These are phyloP conservation scores for Lentinus polychrous DNA, from an alignment of 1,284 basidiomycete genomes.

Conservation along the genomic window DNA sequence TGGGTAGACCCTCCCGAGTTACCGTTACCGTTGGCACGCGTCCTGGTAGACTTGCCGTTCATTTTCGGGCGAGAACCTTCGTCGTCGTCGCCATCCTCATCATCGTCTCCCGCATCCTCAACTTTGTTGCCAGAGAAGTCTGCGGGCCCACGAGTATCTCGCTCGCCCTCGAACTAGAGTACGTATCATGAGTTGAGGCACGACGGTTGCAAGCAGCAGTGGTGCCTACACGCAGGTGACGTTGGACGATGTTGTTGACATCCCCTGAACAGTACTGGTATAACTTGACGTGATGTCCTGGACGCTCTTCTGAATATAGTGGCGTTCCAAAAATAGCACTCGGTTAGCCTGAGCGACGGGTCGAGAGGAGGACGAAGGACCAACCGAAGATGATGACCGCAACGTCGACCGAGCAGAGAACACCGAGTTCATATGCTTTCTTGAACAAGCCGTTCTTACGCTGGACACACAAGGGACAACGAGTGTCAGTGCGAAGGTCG, in stretches of 20 bases:
- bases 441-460: slow-evolving; percentile 88
- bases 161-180: slow-evolving; percentile 43
- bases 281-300: slow-evolving; percentile 48
- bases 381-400: slow-evolving; percentile 63
- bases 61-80: slow-evolving; percentile 22
- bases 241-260: slow-evolving; percentile 38
- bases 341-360: slow-evolving; percentile 3
- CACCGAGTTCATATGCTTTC: slow-evolving; percentile 85
- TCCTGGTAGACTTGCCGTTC: slow-evolving; percentile 16
- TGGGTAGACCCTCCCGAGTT: background rate
- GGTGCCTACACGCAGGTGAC: slow-evolving; percentile 39
- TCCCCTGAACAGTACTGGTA: slow-evolving; percentile 54
- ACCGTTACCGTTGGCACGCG: slow-evolving; percentile 14
- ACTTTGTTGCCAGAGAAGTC: slow-evolving; percentile 36
- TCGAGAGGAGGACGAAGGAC: slow-evolving; percentile 11
- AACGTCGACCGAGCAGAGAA: slow-evolving; percentile 65
- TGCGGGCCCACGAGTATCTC: slow-evolving; percentile 35
- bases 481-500: slow-evolving; percentile 16
- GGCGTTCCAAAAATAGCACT: slow-evolving; percentile 9
- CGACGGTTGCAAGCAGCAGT: background rate
- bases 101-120: slow-evolving; percentile 33
- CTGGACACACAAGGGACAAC: slow-evolving; percentile 30
- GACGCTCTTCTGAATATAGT: slow-evolving; percentile 31
- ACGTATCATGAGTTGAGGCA: background rate
- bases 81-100: slow-evolving; percentile 38